phyloP scores from a whole-genome alignment of 1,284 basidiomycete genomes.

The Volvariella surrecta region DNA sequence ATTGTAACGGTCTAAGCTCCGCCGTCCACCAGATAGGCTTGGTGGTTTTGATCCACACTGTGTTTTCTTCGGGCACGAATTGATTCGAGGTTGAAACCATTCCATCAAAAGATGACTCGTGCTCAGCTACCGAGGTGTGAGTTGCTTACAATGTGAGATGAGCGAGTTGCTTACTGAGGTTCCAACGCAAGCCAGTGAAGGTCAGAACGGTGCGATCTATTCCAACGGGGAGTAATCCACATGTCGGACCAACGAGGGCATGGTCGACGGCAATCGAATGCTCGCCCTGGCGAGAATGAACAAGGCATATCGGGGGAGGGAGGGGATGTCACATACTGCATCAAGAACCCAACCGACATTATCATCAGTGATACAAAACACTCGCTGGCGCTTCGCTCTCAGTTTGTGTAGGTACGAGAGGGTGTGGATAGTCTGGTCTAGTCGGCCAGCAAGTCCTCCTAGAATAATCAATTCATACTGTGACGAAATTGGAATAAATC shows the following conservation, averaged over 20 bases:
- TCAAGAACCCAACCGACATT: slow-evolving; percentile 87
- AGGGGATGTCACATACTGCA: slow-evolving; percentile 35
- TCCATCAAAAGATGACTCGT: slow-evolving; percentile 71
- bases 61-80: slow-evolving; percentile 51
- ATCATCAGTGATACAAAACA: slow-evolving; percentile 80
- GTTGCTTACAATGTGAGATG: not conserved
- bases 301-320: not conserved
- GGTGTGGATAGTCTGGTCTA: slow-evolving; percentile 93
- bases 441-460: slow-evolving; percentile 83
- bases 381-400: slow-evolving; percentile 48
- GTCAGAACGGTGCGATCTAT: slow-evolving; percentile 66
- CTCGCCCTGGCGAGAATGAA: slow-evolving; percentile 49
- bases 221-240: slow-evolving; percentile 89
- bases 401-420: slow-evolving; percentile 83
- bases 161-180: slow-evolving; percentile 53
- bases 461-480: slow-evolving; percentile 73
- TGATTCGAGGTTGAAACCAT: slow-evolving; percentile 91
- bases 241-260: slow-evolving; percentile 73
- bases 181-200: slow-evolving; percentile 86
- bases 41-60: slow-evolving; percentile 69
- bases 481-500: slow-evolving; percentile 9
- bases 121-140: slow-evolving; percentile 31
- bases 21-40: slow-evolving; percentile 87
- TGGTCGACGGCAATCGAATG: slow-evolving; percentile 76
- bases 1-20: slow-evolving; percentile 33